Conservation (phyloP, 2,329 filamentous ascomycete genomes). For the Malbranchea zuffiana region DNA sequence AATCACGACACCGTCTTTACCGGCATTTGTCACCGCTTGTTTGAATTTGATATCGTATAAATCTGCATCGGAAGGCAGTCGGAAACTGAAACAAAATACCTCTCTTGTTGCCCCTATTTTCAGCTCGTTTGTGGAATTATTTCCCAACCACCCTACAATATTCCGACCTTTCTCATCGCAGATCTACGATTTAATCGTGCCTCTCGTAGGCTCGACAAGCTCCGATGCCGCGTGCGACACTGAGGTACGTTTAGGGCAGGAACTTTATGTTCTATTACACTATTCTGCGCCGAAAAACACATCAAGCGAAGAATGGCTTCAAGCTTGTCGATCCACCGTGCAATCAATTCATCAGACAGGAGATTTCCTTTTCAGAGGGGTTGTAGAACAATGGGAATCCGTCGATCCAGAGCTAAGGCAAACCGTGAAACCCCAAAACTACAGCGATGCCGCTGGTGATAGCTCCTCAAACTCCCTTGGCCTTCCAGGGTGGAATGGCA, state of each 20-base stretch:
- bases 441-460: constrained; percentile 28
- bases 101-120: constrained; percentile 56
- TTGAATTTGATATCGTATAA: constrained; percentile 52
- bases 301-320: constrained; percentile 66
- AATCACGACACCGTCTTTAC: constrained; percentile 72
- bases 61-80: constrained; percentile 24
- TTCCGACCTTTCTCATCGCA: constrained; percentile 66
- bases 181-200: constrained; percentile 50
- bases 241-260: constrained; percentile 46
- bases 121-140: constrained; percentile 57
- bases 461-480: constrained; percentile 34
- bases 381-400: constrained; percentile 74
- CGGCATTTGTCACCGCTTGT: constrained; percentile 61
- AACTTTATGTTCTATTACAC: constrained; percentile 59
- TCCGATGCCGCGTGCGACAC: constrained; percentile 39
- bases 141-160: constrained; percentile 72
- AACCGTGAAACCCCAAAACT: constrained; percentile 26
- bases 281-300: constrained; percentile 72
- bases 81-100: constrained; percentile 32
- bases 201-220: constrained; percentile 54
- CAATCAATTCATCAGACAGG: constrained; percentile 58
- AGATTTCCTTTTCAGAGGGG: constrained; percentile 65
- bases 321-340: constrained; percentile 51
- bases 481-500: constrained; percentile 60
- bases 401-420: constrained; percentile 36